Evolutionary conservation across 768 basidiomycete species (phyloP).

Genomic region (Lactarius pseudohatsudake): DNA sequence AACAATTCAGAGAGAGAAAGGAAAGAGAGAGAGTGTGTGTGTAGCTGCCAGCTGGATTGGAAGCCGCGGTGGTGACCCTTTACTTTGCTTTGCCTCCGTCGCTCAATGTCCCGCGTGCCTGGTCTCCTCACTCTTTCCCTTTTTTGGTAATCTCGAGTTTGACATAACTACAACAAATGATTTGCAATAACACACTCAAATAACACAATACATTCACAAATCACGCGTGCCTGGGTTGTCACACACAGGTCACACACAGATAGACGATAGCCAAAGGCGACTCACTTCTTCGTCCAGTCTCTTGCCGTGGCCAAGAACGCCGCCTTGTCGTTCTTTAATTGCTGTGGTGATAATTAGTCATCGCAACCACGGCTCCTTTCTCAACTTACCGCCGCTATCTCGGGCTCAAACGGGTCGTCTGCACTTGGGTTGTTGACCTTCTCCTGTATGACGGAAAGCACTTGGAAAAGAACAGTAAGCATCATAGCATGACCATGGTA

Average conservation of each 20-base stretch:
- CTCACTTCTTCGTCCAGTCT: constrained; percentile 83
- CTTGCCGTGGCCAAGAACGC: constrained; percentile 77
- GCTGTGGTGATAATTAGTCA: constrained; percentile 40
- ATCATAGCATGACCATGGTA: background rate
- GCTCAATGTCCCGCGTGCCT: background rate
- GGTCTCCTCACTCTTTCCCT: background rate
- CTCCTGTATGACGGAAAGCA: constrained; percentile 73
- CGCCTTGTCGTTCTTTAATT: constrained; percentile 71
- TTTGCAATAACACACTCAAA: background rate
- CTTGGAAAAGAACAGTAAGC: constrained; percentile 38
- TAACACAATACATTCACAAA: background rate
- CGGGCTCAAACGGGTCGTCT: constrained; percentile 87
- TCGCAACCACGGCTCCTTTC: background rate
- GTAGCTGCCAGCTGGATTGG: background rate
- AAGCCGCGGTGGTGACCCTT: background rate
- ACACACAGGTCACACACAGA: background rate
- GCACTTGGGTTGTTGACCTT: constrained; percentile 86
- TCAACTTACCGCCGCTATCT: constrained; percentile 71
- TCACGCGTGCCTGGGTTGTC: constrained; percentile 27
- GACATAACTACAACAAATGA: background rate
- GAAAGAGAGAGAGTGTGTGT: background rate
- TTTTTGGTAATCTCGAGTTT: background rate
- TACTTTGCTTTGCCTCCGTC: background rate
- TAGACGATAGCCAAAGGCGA: background rate
- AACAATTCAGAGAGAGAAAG: constrained; percentile 3